phyloP scores from a whole-genome alignment of 495 filamentous ascomycete genomes.

The Niebla homalea region DNA sequence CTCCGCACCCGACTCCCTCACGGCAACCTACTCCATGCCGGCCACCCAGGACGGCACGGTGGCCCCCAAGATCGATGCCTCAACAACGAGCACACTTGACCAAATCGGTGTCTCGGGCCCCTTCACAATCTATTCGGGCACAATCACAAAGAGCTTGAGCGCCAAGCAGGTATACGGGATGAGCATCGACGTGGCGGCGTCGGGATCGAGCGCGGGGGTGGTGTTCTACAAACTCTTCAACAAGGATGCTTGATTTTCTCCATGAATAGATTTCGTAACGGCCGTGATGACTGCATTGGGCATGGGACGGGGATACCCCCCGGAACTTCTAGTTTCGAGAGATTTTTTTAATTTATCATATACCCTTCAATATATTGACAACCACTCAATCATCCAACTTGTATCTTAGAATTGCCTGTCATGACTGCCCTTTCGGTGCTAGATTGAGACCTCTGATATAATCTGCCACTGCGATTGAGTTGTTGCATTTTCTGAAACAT shows the following conservation, averaged over 20 bases:
- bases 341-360: no score
- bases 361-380: no score
- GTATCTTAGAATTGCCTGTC: no score
- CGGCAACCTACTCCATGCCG: slow-evolving; percentile 13
- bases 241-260: not conserved
- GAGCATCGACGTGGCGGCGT: slow-evolving; percentile 9
- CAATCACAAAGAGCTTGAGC: slow-evolving; percentile 3
- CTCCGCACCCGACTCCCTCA: slow-evolving; percentile 6
- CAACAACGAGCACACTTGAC: slow-evolving; percentile 5
- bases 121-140: slow-evolving; percentile 7
- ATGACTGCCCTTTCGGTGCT: no score
- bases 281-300: not conserved
- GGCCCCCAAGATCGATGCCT: slow-evolving; percentile 8
- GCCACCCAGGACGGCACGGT: slow-evolving; percentile 8
- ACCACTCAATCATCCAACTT: no score
- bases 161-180: slow-evolving; percentile 10
- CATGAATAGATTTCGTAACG: not conserved
- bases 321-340: no score
- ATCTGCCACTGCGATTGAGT: no score
- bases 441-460: no score
- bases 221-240: slow-evolving; percentile 13
- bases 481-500: no score
- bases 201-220: slow-evolving; percentile 7
- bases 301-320: no score
- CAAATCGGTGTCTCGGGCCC: slow-evolving; percentile 6